A percentile compares a stretch with the other conserved stretches of the same genome.
phyloP scores from a whole-genome alignment of 2,329 filamentous ascomycete genomes.

The Cytospora schulzeri region DNA sequence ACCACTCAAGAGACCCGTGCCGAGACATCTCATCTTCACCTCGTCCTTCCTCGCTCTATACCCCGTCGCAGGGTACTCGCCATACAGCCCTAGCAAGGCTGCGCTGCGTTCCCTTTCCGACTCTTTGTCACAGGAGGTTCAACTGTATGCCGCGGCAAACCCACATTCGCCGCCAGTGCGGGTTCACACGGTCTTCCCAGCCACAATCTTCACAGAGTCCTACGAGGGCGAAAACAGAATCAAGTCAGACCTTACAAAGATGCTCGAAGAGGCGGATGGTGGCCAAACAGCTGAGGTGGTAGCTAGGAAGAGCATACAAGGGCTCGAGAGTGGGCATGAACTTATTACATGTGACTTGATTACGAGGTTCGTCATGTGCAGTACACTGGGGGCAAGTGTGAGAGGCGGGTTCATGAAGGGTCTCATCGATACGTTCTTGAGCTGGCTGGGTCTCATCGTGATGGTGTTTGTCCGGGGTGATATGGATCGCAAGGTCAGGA shows the following conservation, averaged over 20 bases:
- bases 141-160: conserved; percentile 38
- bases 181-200: conserved; percentile 68
- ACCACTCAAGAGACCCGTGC: neutral
- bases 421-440: conserved; percentile 39
- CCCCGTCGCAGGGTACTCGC: conserved; percentile 64
- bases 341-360: conserved; percentile 63
- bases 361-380: conserved; percentile 58
- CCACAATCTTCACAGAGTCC: conserved; percentile 63
- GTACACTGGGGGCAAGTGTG: conserved; percentile 36
- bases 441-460: conserved; percentile 39
- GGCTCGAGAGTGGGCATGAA: conserved; percentile 65
- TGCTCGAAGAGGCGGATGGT: conserved; percentile 41
- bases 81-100: conserved; percentile 68
- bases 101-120: conserved; percentile 68
- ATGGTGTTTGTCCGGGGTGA: conserved; percentile 42
- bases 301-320: conserved; percentile 57
- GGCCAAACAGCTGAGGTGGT: conserved; percentile 57
- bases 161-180: conserved; percentile 44
- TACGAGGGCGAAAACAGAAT: conserved; percentile 43
- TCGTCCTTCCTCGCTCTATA: conserved; percentile 64
- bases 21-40: conserved; percentile 69
- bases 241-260: conserved; percentile 43
- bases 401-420: conserved; percentile 36
- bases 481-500: conserved; percentile 42
- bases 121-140: conserved; percentile 61